Conservation (phyloP, 78 protist species). For the Corallochytrium limacisporum region DNA sequence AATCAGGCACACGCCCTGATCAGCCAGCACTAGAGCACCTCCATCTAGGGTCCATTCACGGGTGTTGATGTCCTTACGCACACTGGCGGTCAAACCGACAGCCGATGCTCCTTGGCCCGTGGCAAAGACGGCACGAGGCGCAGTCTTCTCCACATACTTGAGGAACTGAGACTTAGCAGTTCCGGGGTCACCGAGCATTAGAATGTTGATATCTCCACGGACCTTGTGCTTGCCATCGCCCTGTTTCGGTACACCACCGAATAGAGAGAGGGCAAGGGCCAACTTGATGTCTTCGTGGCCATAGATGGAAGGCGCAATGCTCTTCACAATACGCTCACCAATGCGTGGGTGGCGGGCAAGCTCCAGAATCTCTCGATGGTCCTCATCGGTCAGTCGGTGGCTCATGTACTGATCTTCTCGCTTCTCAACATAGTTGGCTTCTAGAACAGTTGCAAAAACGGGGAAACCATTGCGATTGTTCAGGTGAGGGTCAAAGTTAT, state of each 20-base stretch:
- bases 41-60: conserved; percentile 98
- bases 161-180: conserved; percentile 95
- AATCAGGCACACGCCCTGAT: conserved; percentile 93
- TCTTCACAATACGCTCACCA: conserved; percentile 40
- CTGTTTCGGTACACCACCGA: conserved; percentile 85
- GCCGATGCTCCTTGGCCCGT: conserved; percentile 97
- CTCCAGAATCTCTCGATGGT: conserved; percentile 36
- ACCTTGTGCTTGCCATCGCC: conserved; percentile 48
- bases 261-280: conserved; percentile 85
- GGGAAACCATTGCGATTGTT: conserved; percentile 83
- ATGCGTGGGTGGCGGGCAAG: conserved; percentile 51
- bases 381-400: conserved; percentile 71
- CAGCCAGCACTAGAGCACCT: conserved; percentile 99
- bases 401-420: conserved; percentile 29
- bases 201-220: conserved; percentile 98
- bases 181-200: conserved; percentile 98
- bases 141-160: conserved; percentile 87
- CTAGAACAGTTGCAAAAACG: conserved; percentile 90
- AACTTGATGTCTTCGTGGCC: conserved; percentile 94
- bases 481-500: background rate
- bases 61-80: conserved; percentile 85
- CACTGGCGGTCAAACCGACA: conserved; percentile 99
- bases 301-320: conserved; percentile 95
- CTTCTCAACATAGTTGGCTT: conserved; percentile 77
- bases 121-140: conserved; percentile 92